These are phyloP conservation scores for Simmondsia chinensis DNA, from an alignment of 148 eudicot species.

Conservation along the genomic window DNA sequence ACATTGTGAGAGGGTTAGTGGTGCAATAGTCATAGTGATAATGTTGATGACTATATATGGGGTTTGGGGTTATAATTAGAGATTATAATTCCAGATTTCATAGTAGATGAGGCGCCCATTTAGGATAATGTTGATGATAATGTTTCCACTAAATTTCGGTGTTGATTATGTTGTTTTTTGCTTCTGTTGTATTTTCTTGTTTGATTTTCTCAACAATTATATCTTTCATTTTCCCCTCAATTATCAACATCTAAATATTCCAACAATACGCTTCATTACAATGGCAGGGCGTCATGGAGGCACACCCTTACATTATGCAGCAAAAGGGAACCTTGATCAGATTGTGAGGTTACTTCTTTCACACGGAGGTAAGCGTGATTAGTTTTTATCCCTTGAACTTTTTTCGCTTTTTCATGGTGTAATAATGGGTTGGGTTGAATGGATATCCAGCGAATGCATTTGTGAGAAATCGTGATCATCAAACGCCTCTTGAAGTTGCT, in stretches of 20 bases:
- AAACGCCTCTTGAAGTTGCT: slow-evolving; percentile 56
- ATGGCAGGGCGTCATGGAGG: slow-evolving; percentile 33
- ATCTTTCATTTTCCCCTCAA: too few relatives aligned
- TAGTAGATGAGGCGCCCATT: too few relatives aligned
- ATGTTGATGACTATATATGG: too few relatives aligned
- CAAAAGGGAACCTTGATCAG: slow-evolving; percentile 35
- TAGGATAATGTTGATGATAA: too few relatives aligned
- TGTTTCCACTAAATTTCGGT: too few relatives aligned
- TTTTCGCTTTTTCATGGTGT: neutral
- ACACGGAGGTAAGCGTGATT: slow-evolving; percentile 34
- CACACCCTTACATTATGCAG: slow-evolving; percentile 54
- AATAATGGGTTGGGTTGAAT: neutral
- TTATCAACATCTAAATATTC: too few relatives aligned
- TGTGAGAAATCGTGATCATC: slow-evolving; percentile 33
- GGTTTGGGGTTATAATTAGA: too few relatives aligned
- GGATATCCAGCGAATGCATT: slow-evolving; percentile 36
- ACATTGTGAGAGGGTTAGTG: too few relatives aligned
- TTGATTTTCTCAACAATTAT: too few relatives aligned
- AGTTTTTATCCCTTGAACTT: neutral
- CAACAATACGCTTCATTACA: too few relatives aligned
- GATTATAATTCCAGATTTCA: too few relatives aligned
- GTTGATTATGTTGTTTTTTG: neutral
- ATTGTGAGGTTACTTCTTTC: slow-evolving; percentile 40
- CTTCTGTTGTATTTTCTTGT: neutral
- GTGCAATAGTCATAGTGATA: too few relatives aligned